Conservation (phyloP, 192 early-diverging fungal species). For the Anaeromyces robustus region DNA sequence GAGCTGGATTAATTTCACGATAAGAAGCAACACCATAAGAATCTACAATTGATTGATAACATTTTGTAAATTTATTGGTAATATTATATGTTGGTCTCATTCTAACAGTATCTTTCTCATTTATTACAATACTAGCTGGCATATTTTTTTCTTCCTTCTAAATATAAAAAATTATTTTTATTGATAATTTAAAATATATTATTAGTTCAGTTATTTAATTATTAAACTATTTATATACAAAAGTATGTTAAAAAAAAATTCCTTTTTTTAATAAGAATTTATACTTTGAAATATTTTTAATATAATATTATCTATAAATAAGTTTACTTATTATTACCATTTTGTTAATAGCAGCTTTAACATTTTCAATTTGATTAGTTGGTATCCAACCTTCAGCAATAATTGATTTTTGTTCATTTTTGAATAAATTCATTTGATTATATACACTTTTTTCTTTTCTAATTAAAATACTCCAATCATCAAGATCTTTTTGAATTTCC, state of each 20-base stretch:
- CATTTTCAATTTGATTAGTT: constrained; percentile 58
- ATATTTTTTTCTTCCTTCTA: constrained; percentile 9
- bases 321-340: constrained; percentile 16
- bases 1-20: constrained; percentile 94
- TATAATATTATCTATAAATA: too few relatives aligned
- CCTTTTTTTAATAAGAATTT: too few relatives aligned
- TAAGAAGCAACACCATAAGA: constrained; percentile 94
- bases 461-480: constrained; percentile 75
- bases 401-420: constrained; percentile 70
- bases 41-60: constrained; percentile 93
- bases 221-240: too few relatives aligned
- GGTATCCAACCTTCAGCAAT: constrained; percentile 99
- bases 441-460: constrained; percentile 97
- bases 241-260: too few relatives aligned
- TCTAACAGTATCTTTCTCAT: constrained; percentile 73
- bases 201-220: too few relatives aligned
- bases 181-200: too few relatives aligned
- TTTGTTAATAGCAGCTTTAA: constrained; percentile 67
- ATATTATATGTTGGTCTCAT: constrained; percentile 86
- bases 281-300: too few relatives aligned
- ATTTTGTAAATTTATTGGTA: constrained; percentile 88
- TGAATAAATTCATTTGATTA: constrained; percentile 91
- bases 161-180: neutral
- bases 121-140: constrained; percentile 50
- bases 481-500: constrained; percentile 70